Evolutionary conservation across 805 yeast genomes (phyloP).

Genomic region (Myxozyma monticola): DNA sequence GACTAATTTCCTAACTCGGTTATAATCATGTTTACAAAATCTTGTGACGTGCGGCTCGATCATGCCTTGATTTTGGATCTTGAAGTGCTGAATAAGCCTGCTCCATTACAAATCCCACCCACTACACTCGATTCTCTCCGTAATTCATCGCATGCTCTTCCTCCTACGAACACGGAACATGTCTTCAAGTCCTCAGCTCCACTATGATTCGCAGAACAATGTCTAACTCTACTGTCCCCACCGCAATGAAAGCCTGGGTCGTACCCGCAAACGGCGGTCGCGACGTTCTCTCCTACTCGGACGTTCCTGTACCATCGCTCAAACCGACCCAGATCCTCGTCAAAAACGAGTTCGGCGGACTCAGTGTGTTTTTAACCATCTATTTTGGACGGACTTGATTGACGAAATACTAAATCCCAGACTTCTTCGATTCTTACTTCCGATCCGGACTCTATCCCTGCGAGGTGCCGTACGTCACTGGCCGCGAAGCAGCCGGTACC

Average conservation of each 20-base stretch:
- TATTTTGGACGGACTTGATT: background rate
- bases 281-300: slow-evolving; percentile 37
- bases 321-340: slow-evolving; percentile 60
- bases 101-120: no score
- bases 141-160: no score
- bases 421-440: slow-evolving; percentile 64
- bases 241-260: slow-evolving; percentile 13
- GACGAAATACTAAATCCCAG: background rate
- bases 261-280: slow-evolving; percentile 23
- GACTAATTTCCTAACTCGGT: no score
- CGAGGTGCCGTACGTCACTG: slow-evolving; percentile 60
- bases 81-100: no score
- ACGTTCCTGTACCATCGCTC: slow-evolving; percentile 60
- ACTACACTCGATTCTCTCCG: no score
- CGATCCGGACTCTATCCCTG: slow-evolving; percentile 74
- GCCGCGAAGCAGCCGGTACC: slow-evolving; percentile 61
- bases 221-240: slow-evolving; percentile 18
- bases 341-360: slow-evolving; percentile 73
- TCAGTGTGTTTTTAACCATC: slow-evolving; percentile 16
- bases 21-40: no score
- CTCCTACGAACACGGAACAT: no score
- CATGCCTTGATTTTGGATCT: no score
- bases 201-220: no score
- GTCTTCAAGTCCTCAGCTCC: no score
- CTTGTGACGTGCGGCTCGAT: no score